Evolutionary conservation across 1,139 yeast species (phyloP), one percentile per base, ranked within the genome.

Genomic region (Suhomyces chickasaworum): DNA sequence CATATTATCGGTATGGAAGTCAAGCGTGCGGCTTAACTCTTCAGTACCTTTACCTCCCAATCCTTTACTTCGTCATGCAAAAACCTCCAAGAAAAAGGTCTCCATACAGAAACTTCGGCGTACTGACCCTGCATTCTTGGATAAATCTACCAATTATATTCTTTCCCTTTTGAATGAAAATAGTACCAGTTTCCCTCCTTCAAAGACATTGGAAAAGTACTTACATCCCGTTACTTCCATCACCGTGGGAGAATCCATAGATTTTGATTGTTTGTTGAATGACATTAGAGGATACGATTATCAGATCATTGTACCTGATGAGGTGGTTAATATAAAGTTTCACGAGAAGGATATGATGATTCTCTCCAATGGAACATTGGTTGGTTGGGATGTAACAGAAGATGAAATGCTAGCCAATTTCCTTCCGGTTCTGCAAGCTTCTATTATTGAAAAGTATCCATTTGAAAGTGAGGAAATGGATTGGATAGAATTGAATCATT

Each of bases 391-490:
- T 10, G 68, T 87, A 55, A 64, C 71, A 10, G 95, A 88, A 55
- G 55, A 67, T 5, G 72, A 76, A 16, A 65, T 73, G 9, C 57
- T 83, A 1, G 52, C 75, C n/a, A 80, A 82, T 1, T 55, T 78
- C 42, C 65, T 86, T 60, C 83, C 83, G 50, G 56, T 72, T 1
- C 68, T 80, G 4, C 53, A 59, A 32, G 53, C 56, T 0, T 58
- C 71, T 7, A 56, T 71, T 2, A 55, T 52, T 7, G 67, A 65
- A 31, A 69, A 78, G 4, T 83, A 83, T 56, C 63, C 59, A 2
- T 69, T 73, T 12, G 97, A 90, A 56, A 81, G 89, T 35, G 97
- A 90, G 59, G 97, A 90, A 57, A 80, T 90, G 81, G 97, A 90
- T 61, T 90, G 73, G 66, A 69, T 88, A n/a, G 93, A 86, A 48